Evolutionary conservation across 352 stramenopile genomes (phyloP).

Genomic region (Pythium vanterpoolii): DNA sequence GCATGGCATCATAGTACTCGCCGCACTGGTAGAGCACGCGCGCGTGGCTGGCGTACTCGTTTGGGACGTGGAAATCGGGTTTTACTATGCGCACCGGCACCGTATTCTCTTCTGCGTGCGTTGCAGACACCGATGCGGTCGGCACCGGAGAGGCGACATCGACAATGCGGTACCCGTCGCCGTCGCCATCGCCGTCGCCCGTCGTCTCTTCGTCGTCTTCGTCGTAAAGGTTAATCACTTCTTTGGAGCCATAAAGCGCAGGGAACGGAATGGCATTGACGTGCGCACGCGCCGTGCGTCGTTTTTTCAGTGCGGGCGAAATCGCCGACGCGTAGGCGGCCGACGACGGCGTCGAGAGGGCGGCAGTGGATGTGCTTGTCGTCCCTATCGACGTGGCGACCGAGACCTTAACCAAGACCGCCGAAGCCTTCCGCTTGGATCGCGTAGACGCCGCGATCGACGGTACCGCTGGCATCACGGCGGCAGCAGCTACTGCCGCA

Average conservation of each 20-base stretch:
- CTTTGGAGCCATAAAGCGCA: slow-evolving; percentile 2
- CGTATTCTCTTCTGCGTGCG: neutral
- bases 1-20: slow-evolving; percentile 57
- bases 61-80: slow-evolving; percentile 49
- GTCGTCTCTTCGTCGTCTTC: slow-evolving; percentile 13
- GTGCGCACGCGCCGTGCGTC: slow-evolving; percentile 2
- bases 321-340: neutral
- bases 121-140: neutral
- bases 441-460: slow-evolving; percentile 14
- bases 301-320: slow-evolving; percentile 15
- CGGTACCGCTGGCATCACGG: too few species aligned
- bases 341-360: neutral
- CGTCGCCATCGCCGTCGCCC: slow-evolving; percentile 6
- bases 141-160: neutral
- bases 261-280: slow-evolving; percentile 11
- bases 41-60: slow-evolving; percentile 36
- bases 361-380: neutral
- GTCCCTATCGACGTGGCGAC: neutral
- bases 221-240: slow-evolving; percentile 17
- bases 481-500: neutral
- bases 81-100: slow-evolving; percentile 1
- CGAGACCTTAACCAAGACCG: neutral
- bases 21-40: slow-evolving; percentile 36
- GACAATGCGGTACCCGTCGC: slow-evolving; percentile 1
- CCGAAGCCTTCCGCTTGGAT: slow-evolving; percentile 24